phyloP scores from a whole-genome alignment of 2,329 filamentous ascomycete species.

The Colletotrichum falcatum region DNA sequence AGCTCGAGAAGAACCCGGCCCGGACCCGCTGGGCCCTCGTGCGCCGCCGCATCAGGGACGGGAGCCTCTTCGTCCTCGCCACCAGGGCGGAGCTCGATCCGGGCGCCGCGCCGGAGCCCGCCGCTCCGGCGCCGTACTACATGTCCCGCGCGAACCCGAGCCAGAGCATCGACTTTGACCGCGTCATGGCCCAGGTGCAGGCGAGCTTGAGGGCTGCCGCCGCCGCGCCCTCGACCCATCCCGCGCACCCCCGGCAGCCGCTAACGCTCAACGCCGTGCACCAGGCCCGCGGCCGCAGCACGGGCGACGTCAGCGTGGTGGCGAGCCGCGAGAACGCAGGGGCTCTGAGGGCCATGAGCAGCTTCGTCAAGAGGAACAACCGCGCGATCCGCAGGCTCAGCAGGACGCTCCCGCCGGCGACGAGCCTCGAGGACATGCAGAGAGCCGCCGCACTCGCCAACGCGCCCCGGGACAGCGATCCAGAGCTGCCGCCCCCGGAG shows the following conservation, averaged over 20 bases:
- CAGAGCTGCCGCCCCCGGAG: constrained; percentile 26
- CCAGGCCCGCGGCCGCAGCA: constrained; percentile 51
- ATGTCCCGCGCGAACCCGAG: constrained; percentile 44
- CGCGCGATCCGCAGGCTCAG: constrained; percentile 57
- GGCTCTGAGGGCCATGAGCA: constrained; percentile 59
- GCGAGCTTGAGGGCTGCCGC: constrained; percentile 47
- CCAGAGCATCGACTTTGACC: constrained; percentile 58
- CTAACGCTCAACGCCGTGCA: constrained; percentile 57
- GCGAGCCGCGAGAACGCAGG: constrained; percentile 56
- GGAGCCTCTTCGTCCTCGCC: constrained; percentile 63
- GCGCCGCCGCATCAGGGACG: constrained; percentile 60
- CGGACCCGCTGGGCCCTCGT: constrained; percentile 64
- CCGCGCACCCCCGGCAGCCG: constrained; percentile 44
- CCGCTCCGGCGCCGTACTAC: constrained; percentile 47
- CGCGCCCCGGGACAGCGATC: constrained; percentile 25
- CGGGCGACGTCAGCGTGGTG: constrained; percentile 52
- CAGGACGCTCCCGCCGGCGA: constrained; percentile 51
- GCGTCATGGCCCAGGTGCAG: constrained; percentile 57
- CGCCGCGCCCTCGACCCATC: constrained; percentile 31
- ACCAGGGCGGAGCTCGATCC: constrained; percentile 51
- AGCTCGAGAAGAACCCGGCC: constrained; percentile 65
- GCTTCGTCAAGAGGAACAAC: constrained; percentile 57
- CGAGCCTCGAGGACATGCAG: constrained; percentile 50
- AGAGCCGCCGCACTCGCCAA: constrained; percentile 44
- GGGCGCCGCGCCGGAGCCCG: constrained; percentile 45